A percentile compares a stretch with the other conserved stretches of the same genome.
Conservation (phyloP, 495 filamentous ascomycete species). For the Neurospora intermedia region DNA sequence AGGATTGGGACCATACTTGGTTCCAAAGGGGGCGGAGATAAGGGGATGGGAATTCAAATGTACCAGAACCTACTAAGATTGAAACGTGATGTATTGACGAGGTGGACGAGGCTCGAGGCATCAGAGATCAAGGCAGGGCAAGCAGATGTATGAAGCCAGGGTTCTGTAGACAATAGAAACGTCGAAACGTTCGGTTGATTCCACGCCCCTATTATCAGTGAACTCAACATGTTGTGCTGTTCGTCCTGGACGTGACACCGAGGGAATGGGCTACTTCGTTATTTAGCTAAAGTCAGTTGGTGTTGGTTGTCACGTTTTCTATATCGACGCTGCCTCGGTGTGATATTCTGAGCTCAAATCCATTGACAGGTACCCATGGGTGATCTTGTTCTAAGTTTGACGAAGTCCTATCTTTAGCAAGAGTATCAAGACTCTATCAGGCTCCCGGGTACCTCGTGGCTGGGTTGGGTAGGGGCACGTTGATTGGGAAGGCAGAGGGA, state of each 20-base stretch:
- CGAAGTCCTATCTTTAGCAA: not conserved
- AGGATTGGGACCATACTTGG: not conserved
- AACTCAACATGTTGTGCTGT: not conserved
- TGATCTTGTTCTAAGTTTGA: not conserved
- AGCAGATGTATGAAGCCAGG: not conserved
- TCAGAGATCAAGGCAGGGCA: no score
- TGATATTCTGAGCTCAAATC: not conserved
- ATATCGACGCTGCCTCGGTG: not conserved
- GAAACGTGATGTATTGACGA: not conserved
- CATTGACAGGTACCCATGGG: not conserved
- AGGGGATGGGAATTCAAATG: not conserved
- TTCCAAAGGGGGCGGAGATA: not conserved
- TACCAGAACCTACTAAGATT: not conserved
- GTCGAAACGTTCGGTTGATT: not conserved
- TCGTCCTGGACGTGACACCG: not conserved
- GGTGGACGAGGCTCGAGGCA: not conserved
- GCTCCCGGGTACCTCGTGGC: not conserved
- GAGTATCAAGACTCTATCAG: not conserved
- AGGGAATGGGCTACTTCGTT: not conserved
- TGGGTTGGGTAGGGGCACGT: not conserved
- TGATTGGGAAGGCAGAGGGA: no score
- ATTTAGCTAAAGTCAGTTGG: no score
- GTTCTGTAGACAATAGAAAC: not conserved
- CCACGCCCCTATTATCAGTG: not conserved
- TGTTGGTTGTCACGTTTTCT: no score